Evolutionary conservation across 192 early-diverging fungal genomes (phyloP).

Genomic region (Rhizophlyctis rosea): DNA sequence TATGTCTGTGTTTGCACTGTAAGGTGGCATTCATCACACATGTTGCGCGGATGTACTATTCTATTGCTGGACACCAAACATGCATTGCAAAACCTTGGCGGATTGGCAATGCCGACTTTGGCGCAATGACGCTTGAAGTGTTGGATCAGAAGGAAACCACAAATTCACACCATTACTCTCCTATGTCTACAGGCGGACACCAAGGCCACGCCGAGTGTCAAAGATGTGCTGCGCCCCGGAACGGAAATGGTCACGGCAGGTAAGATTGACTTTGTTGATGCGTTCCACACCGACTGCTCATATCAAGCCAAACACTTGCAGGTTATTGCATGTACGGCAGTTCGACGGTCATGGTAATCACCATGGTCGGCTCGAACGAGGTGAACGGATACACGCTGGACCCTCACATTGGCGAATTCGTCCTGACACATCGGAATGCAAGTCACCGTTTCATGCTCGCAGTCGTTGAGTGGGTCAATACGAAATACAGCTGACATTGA

Average conservation of each 20-base stretch:
- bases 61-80: no score
- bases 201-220: constrained; percentile 24
- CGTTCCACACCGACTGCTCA: not conserved
- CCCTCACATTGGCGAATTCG: constrained; percentile 95
- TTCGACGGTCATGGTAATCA: constrained; percentile 59
- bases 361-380: constrained; percentile 60
- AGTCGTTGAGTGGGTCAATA: not conserved
- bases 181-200: constrained; percentile 32
- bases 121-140: no score
- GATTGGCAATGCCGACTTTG: no score
- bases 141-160: no score
- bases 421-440: constrained; percentile 94
- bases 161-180: no score
- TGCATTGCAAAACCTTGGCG: no score
- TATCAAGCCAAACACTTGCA: constrained; percentile 7
- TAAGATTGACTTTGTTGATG: not conserved
- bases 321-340: constrained; percentile 98
- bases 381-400: constrained; percentile 98
- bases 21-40: no score
- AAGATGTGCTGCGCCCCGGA: constrained; percentile 86
- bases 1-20: constrained; percentile 5
- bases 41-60: no score
- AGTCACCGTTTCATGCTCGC: constrained; percentile 12
- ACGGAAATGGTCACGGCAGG: constrained; percentile 84
- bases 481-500: no score